Evolutionary conservation across 371 early-diverging fungal species (phyloP).

Genomic region (Cokeromyces recurvatus): DNA sequence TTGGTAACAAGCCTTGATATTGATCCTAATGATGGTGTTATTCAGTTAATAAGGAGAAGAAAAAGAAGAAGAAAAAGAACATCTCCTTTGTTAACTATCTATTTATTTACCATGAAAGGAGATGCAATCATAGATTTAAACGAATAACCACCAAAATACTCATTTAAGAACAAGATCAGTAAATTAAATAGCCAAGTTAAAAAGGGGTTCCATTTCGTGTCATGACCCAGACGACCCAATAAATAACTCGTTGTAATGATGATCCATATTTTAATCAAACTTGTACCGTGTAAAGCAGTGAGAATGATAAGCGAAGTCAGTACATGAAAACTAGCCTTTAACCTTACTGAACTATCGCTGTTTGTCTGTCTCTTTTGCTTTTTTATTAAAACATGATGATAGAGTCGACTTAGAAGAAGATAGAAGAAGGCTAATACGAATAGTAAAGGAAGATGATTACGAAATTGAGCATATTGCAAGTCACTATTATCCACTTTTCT

Average conservation of each 20-base stretch:
- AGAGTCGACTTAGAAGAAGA: slow-evolving; percentile 30
- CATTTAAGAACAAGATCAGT: slow-evolving; percentile 70
- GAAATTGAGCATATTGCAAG: slow-evolving; percentile 75
- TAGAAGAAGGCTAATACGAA: slow-evolving; percentile 46
- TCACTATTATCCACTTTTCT: slow-evolving; percentile 81
- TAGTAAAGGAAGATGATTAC: slow-evolving; percentile 67
- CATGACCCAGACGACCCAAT: slow-evolving; percentile 52
- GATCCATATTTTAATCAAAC: slow-evolving; percentile 65
- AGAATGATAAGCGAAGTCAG: slow-evolving; percentile 62
- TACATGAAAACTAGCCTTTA: slow-evolving; percentile 46
- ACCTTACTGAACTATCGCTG: no score
- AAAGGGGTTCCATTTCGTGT: slow-evolving; percentile 53
- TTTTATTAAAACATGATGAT: neutral
- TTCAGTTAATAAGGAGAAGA: no score
- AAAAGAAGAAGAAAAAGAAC: no score
- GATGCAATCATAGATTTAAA: slow-evolving; percentile 51
- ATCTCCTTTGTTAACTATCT: no score
- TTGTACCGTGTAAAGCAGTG: slow-evolving; percentile 46
- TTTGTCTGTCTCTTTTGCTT: slow-evolving; percentile 10
- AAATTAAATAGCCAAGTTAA: slow-evolving; percentile 80
- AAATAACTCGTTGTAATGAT: slow-evolving; percentile 60
- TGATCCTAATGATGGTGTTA: neutral
- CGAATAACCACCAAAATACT: slow-evolving; percentile 64
- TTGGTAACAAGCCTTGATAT: slow-evolving; percentile 39
- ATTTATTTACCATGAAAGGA: neutral